Evolutionary conservation across 2,329 filamentous ascomycete species (phyloP).

Genomic region (Amauroascus verrucosus): DNA sequence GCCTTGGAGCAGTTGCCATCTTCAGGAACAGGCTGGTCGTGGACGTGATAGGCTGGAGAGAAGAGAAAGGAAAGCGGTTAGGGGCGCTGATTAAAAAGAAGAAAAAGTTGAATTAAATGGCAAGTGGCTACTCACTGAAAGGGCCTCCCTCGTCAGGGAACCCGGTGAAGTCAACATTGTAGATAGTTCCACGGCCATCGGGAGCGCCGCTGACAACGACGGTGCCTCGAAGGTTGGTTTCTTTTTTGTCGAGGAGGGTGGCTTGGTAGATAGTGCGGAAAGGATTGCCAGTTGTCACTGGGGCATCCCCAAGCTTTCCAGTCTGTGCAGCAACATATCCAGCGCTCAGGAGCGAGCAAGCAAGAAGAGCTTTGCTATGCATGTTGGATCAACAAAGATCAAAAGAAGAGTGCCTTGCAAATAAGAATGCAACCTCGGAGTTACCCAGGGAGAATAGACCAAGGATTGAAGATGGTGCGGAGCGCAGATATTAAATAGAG

Average conservation of each 20-base stretch:
- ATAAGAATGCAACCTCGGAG: not conserved
- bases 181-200: constrained; percentile 47
- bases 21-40: constrained; percentile 51
- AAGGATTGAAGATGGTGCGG: not conserved
- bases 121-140: constrained; percentile 46
- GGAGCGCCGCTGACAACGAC: constrained; percentile 40
- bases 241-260: constrained; percentile 44
- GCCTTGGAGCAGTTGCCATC: constrained; percentile 63
- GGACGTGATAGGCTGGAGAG: constrained; percentile 56
- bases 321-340: constrained; percentile 19
- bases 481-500: not conserved
- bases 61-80: constrained; percentile 16
- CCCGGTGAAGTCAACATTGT: constrained; percentile 48
- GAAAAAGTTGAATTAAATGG: not conserved
- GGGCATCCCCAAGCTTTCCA: constrained; percentile 40
- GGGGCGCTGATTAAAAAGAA: constrained; percentile 5
- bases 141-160: constrained; percentile 46
- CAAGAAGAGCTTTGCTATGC: constrained; percentile 17
- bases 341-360: constrained; percentile 18
- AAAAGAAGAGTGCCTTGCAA: not conserved
- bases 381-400: constrained; percentile 9
- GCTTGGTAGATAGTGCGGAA: constrained; percentile 45
- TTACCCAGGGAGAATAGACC: not conserved
- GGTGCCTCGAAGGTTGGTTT: constrained; percentile 47
- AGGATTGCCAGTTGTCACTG: constrained; percentile 48